phyloP scores from a whole-genome alignment of 139 green algal species.

The Coelastrella sp. region DNA sequence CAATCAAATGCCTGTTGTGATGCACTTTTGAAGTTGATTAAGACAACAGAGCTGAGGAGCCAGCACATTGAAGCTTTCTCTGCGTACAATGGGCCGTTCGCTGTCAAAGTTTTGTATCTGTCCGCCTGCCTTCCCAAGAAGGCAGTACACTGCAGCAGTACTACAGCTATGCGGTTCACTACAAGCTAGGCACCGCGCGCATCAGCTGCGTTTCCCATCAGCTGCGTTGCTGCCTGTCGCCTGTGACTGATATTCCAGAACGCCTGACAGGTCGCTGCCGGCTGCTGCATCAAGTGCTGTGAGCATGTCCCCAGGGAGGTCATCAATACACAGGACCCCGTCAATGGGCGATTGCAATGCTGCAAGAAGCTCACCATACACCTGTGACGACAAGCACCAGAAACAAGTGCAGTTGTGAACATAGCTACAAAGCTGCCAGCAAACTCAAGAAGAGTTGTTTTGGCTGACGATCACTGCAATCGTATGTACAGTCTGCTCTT shows the following conservation, averaged over 20 bases:
- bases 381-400: slow-evolving; percentile 19
- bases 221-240: neutral
- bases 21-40: no score
- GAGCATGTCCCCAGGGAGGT: slow-evolving; percentile 1
- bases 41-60: no score
- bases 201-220: no score
- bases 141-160: no score
- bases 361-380: slow-evolving; percentile 32
- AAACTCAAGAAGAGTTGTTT: neutral
- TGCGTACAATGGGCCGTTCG: neutral
- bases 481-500: no score
- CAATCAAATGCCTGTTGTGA: no score
- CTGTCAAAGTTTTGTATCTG: neutral
- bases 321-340: slow-evolving; percentile 5
- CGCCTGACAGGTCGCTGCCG: neutral
- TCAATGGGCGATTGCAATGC: slow-evolving; percentile 17
- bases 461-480: neutral
- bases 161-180: no score
- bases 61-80: no score
- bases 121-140: neutral
- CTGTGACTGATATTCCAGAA: neutral
- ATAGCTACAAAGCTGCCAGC: neutral
- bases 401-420: neutral
- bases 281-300: slow-evolving; percentile 27
- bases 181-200: no score